Conservation (phyloP, 345 rosid genomes). For the Ceriops zippeliana region DNA sequence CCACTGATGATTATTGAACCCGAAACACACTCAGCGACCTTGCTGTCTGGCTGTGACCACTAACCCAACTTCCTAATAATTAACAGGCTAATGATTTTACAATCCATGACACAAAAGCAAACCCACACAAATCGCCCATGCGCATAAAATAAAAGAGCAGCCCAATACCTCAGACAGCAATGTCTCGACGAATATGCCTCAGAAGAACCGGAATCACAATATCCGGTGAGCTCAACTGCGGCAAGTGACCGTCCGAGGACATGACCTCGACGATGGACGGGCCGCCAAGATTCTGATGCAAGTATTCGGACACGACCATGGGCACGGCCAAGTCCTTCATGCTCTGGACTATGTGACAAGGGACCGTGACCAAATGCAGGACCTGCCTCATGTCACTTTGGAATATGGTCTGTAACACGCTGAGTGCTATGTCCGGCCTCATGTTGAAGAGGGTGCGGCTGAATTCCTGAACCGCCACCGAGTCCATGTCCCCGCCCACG, state of each 20-base stretch:
- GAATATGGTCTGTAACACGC: slow-evolving; percentile 65
- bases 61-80: neutral
- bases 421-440: slow-evolving; percentile 88
- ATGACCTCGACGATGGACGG: slow-evolving; percentile 79
- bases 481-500: slow-evolving; percentile 88
- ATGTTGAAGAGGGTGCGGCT: slow-evolving; percentile 91
- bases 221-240: slow-evolving; percentile 94
- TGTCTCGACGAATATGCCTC: slow-evolving; percentile 64
- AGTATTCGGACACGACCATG: slow-evolving; percentile 64
- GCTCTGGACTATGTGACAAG: slow-evolving; percentile 88
- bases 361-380: slow-evolving; percentile 56
- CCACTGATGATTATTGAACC: neutral
- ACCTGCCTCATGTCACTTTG: slow-evolving; percentile 70
- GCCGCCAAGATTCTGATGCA: slow-evolving; percentile 59
- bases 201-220: slow-evolving; percentile 64
- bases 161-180: slow-evolving; percentile 27
- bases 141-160: neutral
- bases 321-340: slow-evolving; percentile 88
- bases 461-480: slow-evolving; percentile 84
- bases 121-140: neutral
- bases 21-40: neutral
- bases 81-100: neutral
- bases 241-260: slow-evolving; percentile 81
- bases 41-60: neutral
- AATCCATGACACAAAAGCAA: neutral